These are phyloP conservation scores for Talaromyces verruculosus DNA, from an alignment of 2,329 filamentous ascomycete species.

Conservation along the genomic window DNA sequence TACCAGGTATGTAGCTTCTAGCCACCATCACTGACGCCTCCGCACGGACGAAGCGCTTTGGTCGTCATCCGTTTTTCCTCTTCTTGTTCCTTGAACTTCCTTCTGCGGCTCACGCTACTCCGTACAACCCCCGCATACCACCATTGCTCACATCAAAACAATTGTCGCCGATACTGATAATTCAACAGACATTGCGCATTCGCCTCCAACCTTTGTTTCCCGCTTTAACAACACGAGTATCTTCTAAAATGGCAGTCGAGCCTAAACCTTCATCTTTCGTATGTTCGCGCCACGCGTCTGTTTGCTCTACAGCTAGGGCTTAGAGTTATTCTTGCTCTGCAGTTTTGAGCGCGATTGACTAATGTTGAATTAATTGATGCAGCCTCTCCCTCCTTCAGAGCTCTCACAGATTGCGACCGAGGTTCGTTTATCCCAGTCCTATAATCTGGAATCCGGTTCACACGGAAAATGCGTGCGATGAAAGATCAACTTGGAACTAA, in stretches of 20 bases:
- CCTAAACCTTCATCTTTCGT: conserved; percentile 21
- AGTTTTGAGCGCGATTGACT: neutral
- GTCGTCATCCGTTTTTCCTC: neutral
- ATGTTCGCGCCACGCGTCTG: conserved; percentile 16
- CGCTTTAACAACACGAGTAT: neutral
- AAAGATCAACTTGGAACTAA: neutral
- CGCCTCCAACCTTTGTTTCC: neutral
- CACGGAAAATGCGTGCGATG: neutral
- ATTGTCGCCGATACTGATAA: conserved; percentile 4
- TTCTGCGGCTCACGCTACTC: conserved; percentile 16
- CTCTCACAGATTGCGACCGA: conserved; percentile 83
- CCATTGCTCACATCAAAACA: conserved; percentile 2
- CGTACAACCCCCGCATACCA: conserved; percentile 12
- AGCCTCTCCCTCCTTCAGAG: conserved; percentile 75
- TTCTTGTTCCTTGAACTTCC: neutral
- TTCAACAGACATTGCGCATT: conserved; percentile 8
- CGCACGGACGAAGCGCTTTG: conserved; percentile 7
- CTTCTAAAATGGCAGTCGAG: conserved; percentile 22
- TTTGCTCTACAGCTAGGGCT: neutral
- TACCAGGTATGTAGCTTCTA: neutral
- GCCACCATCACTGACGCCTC: neutral
- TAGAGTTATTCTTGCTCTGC: neutral
- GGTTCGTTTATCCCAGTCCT: conserved; percentile 53
- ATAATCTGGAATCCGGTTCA: neutral
- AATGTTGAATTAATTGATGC: conserved; percentile 8